These are phyloP conservation scores for Xylaria digitata DNA, from an alignment of 2,329 filamentous ascomycete species.

Conservation along the genomic window DNA sequence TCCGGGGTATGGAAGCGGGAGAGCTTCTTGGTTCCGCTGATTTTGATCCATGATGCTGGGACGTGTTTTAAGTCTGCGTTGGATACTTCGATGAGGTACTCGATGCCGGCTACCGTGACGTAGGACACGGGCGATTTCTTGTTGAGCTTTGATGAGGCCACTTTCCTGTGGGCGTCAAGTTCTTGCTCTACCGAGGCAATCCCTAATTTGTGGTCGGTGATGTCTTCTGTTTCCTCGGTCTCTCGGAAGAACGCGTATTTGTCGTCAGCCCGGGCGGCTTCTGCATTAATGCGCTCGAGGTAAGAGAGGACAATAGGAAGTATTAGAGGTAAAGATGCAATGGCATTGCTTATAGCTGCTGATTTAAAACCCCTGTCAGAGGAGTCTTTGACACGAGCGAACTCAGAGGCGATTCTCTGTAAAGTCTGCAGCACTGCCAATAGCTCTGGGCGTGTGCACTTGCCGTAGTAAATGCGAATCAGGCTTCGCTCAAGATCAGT, in stretches of 20 bases:
- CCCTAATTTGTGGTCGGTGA: conserved; percentile 87
- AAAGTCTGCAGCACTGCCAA: conserved; percentile 86
- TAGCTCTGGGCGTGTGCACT: conserved; percentile 90
- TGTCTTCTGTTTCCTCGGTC: conserved; percentile 86
- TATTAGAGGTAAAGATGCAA: conserved; percentile 81
- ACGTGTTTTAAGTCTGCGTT: conserved; percentile 86
- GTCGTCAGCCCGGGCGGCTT: conserved; percentile 86
- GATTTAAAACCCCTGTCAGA: conserved; percentile 79
- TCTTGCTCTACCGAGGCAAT: conserved; percentile 95
- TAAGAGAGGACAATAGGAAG: conserved; percentile 76
- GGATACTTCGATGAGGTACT: conserved; percentile 92
- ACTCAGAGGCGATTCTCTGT: conserved; percentile 83
- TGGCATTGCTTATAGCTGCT: conserved; percentile 73
- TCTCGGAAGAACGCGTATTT: conserved; percentile 95
- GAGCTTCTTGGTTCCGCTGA: conserved; percentile 91
- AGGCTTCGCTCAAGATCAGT: conserved; percentile 91
- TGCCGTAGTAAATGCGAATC: conserved; percentile 96
- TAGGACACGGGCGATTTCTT: conserved; percentile 79
- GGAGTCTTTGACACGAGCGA: conserved; percentile 72
- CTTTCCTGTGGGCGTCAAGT: conserved; percentile 78
- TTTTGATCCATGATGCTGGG: conserved; percentile 93
- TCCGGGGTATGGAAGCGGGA: conserved; percentile 95
- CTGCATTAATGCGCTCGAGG: conserved; percentile 85
- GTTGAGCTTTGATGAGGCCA: conserved; percentile 77
- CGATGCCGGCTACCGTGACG: conserved; percentile 86